Evolutionary conservation across 176 grass and related monocot species (phyloP), one percentile per base, ranked within the genome.

Genomic region (Eragrostis curvula): DNA sequence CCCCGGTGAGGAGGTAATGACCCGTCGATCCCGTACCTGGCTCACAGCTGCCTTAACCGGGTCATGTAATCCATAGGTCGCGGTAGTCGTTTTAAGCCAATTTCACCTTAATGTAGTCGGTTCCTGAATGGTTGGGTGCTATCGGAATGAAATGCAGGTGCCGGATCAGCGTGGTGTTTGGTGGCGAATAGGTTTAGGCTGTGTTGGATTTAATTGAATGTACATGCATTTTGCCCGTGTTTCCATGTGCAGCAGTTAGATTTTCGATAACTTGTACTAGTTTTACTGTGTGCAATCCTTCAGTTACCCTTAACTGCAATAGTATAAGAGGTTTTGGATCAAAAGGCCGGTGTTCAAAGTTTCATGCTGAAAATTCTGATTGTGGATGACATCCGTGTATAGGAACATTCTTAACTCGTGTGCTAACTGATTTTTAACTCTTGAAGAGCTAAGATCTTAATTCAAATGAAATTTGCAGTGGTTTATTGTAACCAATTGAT

Each of bases 1-100:
- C 71, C 12, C 16, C 39, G 17, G 39, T 56, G 2, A 63, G 72
- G 25, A 89, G 83, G 87, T 89, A 89, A 69, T 17, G 44, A 23
- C 12, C 39, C n/a, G 14, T 49, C 42, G 4, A 29, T n/a, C 42
- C 20, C 17, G 32, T 25, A 3, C 39, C 6, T 43, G 2, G 10
- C 8, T 44, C 21, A 40, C 71, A 14, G 52, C 12, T 16, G 3
- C 8, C 25, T 7, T 39, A 46, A 20, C 45, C 6, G 7, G 21
- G 21, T n/a, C 1, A 12, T 52, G 25, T 62, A 62, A 46, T 57
- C 17, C 60, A n/a, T 75, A 55, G 70, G 70, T 30, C 30, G 20
- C 78, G 44, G 45, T 36, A 12, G 18, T 24, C 18, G 46, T 66
- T 53, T 68, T 27, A 16, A 7, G 44, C 16, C 0, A 12, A 36